These are phyloP conservation scores for Scleroderma citrinum DNA, from an alignment of 768 basidiomycete genomes.

Conservation along the genomic window DNA sequence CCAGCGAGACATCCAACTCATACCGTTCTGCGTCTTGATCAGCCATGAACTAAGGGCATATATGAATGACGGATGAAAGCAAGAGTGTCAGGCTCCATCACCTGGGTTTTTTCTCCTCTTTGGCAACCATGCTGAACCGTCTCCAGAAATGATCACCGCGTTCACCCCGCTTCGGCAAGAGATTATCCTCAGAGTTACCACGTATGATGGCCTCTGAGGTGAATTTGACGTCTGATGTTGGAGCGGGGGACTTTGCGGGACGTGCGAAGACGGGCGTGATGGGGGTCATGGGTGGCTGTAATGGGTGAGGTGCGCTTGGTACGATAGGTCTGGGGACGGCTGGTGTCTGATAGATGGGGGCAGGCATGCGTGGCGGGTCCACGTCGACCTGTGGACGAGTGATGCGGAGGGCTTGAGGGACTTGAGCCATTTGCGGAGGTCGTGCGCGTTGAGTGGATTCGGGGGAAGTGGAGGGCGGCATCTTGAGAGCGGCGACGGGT, in stretches of 20 bases:
- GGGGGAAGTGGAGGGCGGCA: constrained; percentile 38
- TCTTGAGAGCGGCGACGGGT: constrained; percentile 58
- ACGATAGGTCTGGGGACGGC: constrained; percentile 28
- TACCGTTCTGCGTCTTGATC: constrained; percentile 50
- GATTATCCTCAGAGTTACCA: constrained; percentile 59
- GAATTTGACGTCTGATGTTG: constrained; percentile 44
- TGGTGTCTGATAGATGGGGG: constrained; percentile 28
- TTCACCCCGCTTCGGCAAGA: constrained; percentile 63
- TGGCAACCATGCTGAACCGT: constrained; percentile 79
- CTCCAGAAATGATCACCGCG: constrained; percentile 84
- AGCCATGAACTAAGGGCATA: constrained; percentile 53
- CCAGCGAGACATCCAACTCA: constrained; percentile 53
- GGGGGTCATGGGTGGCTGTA: constrained; percentile 72
- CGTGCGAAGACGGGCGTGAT: constrained; percentile 75
- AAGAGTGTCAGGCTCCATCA: constrained; percentile 17
- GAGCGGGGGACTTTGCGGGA: constrained; percentile 37
- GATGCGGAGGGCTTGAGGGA: constrained; percentile 20
- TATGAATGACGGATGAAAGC: neutral
- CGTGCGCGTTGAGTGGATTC: constrained; percentile 10
- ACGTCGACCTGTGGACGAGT: constrained; percentile 14
- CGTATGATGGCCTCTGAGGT: constrained; percentile 53
- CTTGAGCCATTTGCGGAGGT: constrained; percentile 26
- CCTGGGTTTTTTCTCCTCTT: constrained; percentile 56
- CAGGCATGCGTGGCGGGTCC: constrained; percentile 22
- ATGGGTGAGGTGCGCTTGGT: constrained; percentile 61